A percentile compares a stretch with the other conserved stretches of the same genome.
These are phyloP conservation scores for Ogataea naganishii DNA, from an alignment of 805 yeast species.

Conservation along the genomic window DNA sequence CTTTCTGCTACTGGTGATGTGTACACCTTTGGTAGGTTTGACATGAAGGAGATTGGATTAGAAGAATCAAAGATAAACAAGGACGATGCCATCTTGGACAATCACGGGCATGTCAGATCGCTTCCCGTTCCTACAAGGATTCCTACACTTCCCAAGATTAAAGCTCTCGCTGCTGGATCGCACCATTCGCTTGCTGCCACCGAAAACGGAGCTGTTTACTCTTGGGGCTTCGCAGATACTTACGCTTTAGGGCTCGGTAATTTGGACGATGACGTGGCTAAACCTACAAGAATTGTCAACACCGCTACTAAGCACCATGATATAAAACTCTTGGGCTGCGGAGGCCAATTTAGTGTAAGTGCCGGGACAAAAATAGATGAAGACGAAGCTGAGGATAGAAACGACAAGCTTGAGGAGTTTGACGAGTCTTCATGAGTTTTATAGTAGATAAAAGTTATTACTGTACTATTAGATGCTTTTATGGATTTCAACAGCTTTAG, in stretches of 20 bases:
- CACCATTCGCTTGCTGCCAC: slow-evolving; percentile 89
- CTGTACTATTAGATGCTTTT: too few relatives aligned
- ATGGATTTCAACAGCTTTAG: too few relatives aligned
- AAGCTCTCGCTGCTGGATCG: slow-evolving; percentile 69
- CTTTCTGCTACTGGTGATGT: slow-evolving; percentile 65
- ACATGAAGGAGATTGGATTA: slow-evolving; percentile 90
- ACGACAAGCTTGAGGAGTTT: slow-evolving; percentile 42
- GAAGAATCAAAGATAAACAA: slow-evolving; percentile 57
- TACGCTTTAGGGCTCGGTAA: slow-evolving; percentile 90
- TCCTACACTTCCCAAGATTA: slow-evolving; percentile 45
- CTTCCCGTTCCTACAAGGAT: slow-evolving; percentile 79
- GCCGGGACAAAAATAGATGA: slow-evolving; percentile 65
- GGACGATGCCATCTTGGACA: slow-evolving; percentile 63
- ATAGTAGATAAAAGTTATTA: too few relatives aligned
- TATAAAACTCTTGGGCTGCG: slow-evolving; percentile 74
- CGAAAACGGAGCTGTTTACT: slow-evolving; percentile 72
- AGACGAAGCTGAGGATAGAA: slow-evolving; percentile 40
- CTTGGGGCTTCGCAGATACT: slow-evolving; percentile 99
- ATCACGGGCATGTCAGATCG: slow-evolving; percentile 71
- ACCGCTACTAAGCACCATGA: slow-evolving; percentile 84
- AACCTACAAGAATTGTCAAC: slow-evolving; percentile 83
- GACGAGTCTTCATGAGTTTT: slow-evolving; percentile 26
- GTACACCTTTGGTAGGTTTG: slow-evolving; percentile 83
- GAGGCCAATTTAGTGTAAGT: slow-evolving; percentile 91
- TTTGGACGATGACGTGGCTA: slow-evolving; percentile 77